Evolutionary conservation across 352 stramenopile species (phyloP).

Genomic region (Aphanomyces euteiches): DNA sequence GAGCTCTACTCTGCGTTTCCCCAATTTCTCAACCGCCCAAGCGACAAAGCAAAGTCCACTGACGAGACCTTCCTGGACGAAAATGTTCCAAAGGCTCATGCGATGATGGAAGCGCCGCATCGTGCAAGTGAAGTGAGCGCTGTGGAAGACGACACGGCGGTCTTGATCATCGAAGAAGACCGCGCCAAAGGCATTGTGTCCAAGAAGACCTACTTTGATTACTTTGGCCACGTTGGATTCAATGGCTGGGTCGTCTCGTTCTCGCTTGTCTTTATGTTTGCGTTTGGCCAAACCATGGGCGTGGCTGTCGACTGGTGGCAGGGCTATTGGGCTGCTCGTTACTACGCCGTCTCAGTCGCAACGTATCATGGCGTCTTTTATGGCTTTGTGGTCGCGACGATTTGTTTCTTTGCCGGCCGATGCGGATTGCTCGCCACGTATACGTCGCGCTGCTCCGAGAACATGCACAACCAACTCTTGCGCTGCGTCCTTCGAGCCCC

Average conservation of each 20-base stretch:
- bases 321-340: background rate
- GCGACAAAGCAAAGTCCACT: no score
- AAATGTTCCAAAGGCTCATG: no score
- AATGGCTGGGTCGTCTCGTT: background rate
- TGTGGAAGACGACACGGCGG: background rate
- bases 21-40: no score
- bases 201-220: background rate
- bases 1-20: conserved; percentile 41
- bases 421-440: no score
- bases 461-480: conserved; percentile 27
- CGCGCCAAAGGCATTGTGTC: background rate
- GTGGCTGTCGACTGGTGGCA: conserved; percentile 9
- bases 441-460: no score
- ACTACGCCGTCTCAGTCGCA: background rate
- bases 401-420: no score
- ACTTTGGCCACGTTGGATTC: conserved; percentile 5
- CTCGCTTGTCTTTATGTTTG: conserved; percentile 4
- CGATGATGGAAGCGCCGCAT: no score
- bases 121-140: no score
- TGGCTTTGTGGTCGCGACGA: background rate
- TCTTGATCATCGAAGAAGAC: conserved; percentile 1
- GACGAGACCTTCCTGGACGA: no score
- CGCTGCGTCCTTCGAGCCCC: conserved; percentile 52
- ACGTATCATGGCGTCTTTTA: background rate
- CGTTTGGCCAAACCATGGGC: background rate